These are phyloP conservation scores for Podospora didyma DNA, from an alignment of 495 filamentous ascomycete genomes.

Conservation along the genomic window DNA sequence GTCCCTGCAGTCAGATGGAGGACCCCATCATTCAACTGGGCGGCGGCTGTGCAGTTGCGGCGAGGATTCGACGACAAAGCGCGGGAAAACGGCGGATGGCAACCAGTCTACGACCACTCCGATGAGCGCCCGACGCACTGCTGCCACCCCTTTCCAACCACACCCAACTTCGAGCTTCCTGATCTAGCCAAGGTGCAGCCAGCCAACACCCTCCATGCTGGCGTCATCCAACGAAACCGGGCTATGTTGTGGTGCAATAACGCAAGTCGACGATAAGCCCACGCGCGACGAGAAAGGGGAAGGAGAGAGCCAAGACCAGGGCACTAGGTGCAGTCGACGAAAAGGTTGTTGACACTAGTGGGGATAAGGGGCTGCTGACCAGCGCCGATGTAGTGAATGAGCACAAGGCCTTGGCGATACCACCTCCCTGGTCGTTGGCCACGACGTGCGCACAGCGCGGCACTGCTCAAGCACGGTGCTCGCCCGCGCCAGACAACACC, in stretches of 20 bases:
- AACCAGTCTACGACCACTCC: not conserved
- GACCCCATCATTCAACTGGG: not conserved
- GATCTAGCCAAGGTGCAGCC: conserved; percentile 6
- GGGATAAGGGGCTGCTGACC: not conserved
- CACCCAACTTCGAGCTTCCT: conserved; percentile 5
- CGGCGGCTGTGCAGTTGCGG: not conserved
- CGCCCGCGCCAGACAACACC: not conserved
- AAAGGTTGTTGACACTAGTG: not conserved
- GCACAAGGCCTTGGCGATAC: conserved; percentile 4
- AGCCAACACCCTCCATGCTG: not conserved
- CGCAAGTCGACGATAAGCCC: not conserved
- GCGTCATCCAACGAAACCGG: not conserved
- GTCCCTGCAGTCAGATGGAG: not conserved
- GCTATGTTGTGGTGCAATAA: not conserved
- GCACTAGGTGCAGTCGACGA: not conserved
- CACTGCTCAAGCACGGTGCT: not conserved
- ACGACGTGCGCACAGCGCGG: not conserved
- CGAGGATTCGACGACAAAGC: not conserved
- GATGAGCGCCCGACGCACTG: not conserved
- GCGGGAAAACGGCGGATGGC: not conserved
- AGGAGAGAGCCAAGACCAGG: not conserved
- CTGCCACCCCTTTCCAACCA: not conserved
- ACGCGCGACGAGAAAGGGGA: not conserved
- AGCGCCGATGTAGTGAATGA: not conserved
- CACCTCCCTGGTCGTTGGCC: conserved; percentile 4